These are phyloP conservation scores for Aspergillus ruber DNA, from an alignment of 2,329 filamentous ascomycete species.

Conservation along the genomic window DNA sequence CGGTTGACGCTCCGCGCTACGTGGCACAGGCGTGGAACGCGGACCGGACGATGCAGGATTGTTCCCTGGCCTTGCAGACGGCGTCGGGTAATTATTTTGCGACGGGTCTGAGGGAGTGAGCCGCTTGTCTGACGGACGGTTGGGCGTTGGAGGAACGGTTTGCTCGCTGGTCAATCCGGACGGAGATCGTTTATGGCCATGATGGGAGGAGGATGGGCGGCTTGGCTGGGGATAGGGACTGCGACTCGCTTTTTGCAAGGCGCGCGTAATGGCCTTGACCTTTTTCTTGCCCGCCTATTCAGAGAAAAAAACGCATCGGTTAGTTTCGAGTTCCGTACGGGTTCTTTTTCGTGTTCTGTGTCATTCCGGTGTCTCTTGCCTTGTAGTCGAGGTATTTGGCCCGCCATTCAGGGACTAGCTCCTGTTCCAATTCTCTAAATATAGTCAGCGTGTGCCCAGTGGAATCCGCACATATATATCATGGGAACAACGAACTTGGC, in stretches of 20 bases:
- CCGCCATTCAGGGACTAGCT: conserved; percentile 90
- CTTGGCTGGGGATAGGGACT: conserved; percentile 24
- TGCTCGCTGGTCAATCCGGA: not conserved
- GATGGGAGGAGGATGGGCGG: conserved; percentile 37
- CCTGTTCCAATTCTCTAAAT: conserved; percentile 68
- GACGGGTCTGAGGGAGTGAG: not conserved
- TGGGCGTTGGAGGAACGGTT: conserved; percentile 3
- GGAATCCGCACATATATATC: conserved; percentile 9
- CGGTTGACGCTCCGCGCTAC: conserved; percentile 30
- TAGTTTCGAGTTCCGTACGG: not conserved
- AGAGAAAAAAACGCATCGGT: not conserved
- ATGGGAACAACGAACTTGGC: conserved; percentile 45
- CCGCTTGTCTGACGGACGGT: conserved; percentile 7
- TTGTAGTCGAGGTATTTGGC: conserved; percentile 95
- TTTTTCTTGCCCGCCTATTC: conserved; percentile 73
- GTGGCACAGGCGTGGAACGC: conserved; percentile 30
- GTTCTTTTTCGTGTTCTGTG: too few species aligned
- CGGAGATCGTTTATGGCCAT: not conserved
- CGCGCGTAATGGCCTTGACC: conserved; percentile 72
- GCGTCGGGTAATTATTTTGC: conserved; percentile 2
- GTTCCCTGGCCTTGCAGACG: not conserved
- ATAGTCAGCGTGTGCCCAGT: conserved; percentile 13
- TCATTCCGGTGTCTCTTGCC: conserved; percentile 35
- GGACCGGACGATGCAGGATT: conserved; percentile 2
- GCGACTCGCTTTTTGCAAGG: conserved; percentile 56